A percentile compares a stretch with the other conserved stretches of the same genome.
phyloP scores from a whole-genome alignment of 768 basidiomycete species.

The Guyanaporus albipodus region DNA sequence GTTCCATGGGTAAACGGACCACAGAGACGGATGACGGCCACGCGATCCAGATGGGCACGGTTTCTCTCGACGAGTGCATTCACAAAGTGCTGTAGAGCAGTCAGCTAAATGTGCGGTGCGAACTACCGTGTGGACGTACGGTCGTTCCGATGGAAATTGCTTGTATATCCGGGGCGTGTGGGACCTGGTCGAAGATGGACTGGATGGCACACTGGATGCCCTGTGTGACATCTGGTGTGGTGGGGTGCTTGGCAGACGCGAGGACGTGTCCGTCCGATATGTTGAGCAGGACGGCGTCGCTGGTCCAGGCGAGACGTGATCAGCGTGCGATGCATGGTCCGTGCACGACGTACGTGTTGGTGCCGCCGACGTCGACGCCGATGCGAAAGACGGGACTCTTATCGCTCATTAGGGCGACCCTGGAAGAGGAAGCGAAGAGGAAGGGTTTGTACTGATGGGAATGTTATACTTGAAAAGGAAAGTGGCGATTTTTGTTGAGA shows the following conservation, averaged over 20 bases:
- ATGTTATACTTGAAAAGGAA: constrained; percentile 2
- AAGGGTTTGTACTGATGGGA: too few relatives aligned
- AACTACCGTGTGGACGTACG: constrained; percentile 29
- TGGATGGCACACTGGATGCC: constrained; percentile 55
- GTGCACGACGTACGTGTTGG: constrained; percentile 26
- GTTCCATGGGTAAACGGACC: constrained; percentile 55
- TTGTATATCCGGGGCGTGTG: constrained; percentile 37
- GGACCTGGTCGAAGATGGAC: constrained; percentile 39
- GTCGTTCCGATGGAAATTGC: constrained; percentile 62
- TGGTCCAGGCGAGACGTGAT: constrained; percentile 9
- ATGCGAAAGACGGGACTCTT: too few relatives aligned
- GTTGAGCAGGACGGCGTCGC: constrained; percentile 32
- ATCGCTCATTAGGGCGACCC: too few relatives aligned
- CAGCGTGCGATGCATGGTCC: too few relatives aligned
- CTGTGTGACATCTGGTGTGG: constrained; percentile 53
- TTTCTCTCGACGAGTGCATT: constrained; percentile 61
- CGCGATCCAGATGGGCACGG: constrained; percentile 47
- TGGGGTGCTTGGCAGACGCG: constrained; percentile 43
- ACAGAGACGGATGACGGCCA: constrained; percentile 62
- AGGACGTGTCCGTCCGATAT: constrained; percentile 18
- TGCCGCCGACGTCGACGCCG: constrained; percentile 35
- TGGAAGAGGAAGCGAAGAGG: background rate
- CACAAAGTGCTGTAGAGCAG: constrained; percentile 40
- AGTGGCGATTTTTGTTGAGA: background rate
- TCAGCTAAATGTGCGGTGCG: background rate